phyloP scores from a whole-genome alignment of 2,329 filamentous ascomycete genomes.

The Fonsecaea erecta region DNA sequence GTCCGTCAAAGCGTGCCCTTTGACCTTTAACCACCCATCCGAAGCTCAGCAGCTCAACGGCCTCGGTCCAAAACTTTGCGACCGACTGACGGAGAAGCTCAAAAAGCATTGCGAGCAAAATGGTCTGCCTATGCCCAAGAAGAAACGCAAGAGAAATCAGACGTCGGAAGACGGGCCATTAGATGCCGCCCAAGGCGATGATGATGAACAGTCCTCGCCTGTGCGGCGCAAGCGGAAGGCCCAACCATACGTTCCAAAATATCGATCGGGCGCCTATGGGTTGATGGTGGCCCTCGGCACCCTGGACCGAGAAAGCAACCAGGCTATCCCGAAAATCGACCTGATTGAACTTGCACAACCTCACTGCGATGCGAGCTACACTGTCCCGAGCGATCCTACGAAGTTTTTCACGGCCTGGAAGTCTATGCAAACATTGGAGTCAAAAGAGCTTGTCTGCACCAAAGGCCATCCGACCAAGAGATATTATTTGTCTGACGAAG shows the following conservation, averaged over 20 bases:
- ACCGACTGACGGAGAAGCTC: constrained; percentile 66
- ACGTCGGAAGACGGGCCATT: constrained; percentile 43
- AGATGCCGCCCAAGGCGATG: constrained; percentile 33
- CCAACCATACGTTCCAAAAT: constrained; percentile 72
- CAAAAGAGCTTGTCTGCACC: constrained; percentile 75
- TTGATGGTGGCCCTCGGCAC: constrained; percentile 69
- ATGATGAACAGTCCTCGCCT: constrained; percentile 42
- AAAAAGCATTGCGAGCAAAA: constrained; percentile 66
- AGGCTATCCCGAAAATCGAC: constrained; percentile 69
- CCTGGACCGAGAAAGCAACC: constrained; percentile 58
- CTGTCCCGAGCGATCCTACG: constrained; percentile 66
- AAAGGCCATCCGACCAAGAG: constrained; percentile 69
- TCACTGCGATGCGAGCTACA: constrained; percentile 75
- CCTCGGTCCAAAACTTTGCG: constrained; percentile 73
- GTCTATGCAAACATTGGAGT: constrained; percentile 75
- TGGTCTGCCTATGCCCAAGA: constrained; percentile 69
- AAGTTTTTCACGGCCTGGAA: constrained; percentile 81
- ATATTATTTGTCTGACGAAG: constrained; percentile 75
- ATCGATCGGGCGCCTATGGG: constrained; percentile 76
- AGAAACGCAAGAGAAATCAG: constrained; percentile 36
- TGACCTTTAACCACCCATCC: constrained; percentile 72
- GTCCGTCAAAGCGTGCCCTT: constrained; percentile 74
- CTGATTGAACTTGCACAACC: constrained; percentile 72
- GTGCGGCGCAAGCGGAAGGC: constrained; percentile 61
- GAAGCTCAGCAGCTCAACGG: constrained; percentile 74